Conservation (phyloP, 2,329 filamentous ascomycete genomes). For the Phialophora chinensis region DNA sequence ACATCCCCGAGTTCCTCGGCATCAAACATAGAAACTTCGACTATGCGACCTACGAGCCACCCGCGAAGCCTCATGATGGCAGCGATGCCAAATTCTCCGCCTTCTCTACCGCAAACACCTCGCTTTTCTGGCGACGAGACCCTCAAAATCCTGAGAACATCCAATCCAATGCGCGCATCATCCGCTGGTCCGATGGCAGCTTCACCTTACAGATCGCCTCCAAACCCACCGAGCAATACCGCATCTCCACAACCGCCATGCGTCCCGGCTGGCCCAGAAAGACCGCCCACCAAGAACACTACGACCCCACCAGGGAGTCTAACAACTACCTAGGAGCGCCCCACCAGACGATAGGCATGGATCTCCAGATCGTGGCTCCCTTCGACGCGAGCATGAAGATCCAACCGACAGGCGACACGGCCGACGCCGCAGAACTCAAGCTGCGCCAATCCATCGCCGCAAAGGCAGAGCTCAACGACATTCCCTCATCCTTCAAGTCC, state of each 20-base stretch:
- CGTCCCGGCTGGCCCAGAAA: constrained; percentile 54
- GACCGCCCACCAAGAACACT: constrained; percentile 44
- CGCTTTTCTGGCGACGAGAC: constrained; percentile 69
- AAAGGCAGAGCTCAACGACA: constrained; percentile 61
- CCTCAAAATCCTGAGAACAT: constrained; percentile 62
- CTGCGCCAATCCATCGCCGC: constrained; percentile 66
- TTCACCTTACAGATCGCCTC: constrained; percentile 70
- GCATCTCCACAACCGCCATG: constrained; percentile 63
- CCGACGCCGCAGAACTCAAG: constrained; percentile 66
- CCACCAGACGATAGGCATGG: constrained; percentile 58
- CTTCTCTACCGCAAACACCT: constrained; percentile 68
- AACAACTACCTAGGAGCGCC: constrained; percentile 69
- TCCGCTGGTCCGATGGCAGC: constrained; percentile 71
- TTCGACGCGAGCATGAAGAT: constrained; percentile 66
- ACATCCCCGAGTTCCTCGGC: constrained; percentile 67
- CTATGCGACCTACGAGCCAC: constrained; percentile 65
- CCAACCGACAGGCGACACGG: constrained; percentile 60
- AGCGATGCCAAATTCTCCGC: constrained; percentile 56
- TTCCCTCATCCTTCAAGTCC: constrained; percentile 34
- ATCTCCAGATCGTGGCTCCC: constrained; percentile 67
- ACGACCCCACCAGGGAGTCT: constrained; percentile 63
- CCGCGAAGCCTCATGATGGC: constrained; percentile 61
- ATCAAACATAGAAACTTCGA: constrained; percentile 67
- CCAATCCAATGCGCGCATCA: constrained; percentile 69
- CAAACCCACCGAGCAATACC: constrained; percentile 65